Base-by-base conservation (phyloP, 2,329 filamentous ascomycete species). In the Penicillium digitatum region DNA sequence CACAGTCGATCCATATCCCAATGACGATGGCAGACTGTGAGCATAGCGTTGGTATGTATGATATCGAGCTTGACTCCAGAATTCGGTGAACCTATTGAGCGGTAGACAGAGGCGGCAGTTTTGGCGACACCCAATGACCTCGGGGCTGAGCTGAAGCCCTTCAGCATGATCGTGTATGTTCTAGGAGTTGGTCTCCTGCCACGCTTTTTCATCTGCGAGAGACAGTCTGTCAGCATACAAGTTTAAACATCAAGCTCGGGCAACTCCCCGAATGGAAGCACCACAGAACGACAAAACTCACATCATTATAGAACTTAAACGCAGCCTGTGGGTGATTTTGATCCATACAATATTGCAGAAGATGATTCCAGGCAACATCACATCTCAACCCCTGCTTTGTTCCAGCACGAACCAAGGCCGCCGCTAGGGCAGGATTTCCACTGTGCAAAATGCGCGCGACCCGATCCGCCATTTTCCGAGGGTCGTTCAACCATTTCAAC, bases 231-330 rank as follows among this genome's bases (percentile, higher is more conserved):
- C 27, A 58, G 56, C 14, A 51, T 29, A 29, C 24, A 45, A 52
- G 11, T 12, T 40, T 18, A n/a, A 35, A 48, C 11, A 1, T 16
- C 42, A 46, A 32, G 5, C 22, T 3, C 16, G 10, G 18, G 22
- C 40, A 37, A 24, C 37, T 35, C n/a, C 39, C 16, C n/a, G 3
- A 22, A 45, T 20, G 12, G 27, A 16, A 44, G 29, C 37, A 26
- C 24, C n/a, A n/a, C 44, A 14, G 42, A 44, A 31, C 32, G 3
- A 29, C 14, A 12, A 42, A 24, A 65, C 78, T 59, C 72, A 89
- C 88, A 72, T 97, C 93, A 72, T 96, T 96, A 76, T 86, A 96
- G n/a, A 90, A 78, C 74, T 88, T 91, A 54, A 95, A 74, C 18
- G 89, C 92, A 20, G 78, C 75, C 56, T 80, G 79, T 32, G 90